Percentiles rank a stretch among this genome's conserved stretches.
These are phyloP conservation scores for Trichoderma sp. DNA, from an alignment of 2,329 filamentous ascomycete genomes.

Conservation along the genomic window DNA sequence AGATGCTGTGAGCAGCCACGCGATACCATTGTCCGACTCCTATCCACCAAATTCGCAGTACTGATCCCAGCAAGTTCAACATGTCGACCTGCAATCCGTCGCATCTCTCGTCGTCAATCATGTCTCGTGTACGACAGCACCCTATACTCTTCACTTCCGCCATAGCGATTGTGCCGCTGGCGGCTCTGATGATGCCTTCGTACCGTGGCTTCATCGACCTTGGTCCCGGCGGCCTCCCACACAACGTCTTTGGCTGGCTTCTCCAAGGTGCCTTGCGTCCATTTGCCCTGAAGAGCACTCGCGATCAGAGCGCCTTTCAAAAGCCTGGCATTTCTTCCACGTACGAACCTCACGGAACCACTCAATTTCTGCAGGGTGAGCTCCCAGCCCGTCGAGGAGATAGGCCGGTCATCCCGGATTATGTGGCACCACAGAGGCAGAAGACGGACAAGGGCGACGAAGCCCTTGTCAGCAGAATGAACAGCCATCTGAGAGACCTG, in stretches of 20 bases:
- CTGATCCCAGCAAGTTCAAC: background rate
- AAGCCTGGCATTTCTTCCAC: conserved; percentile 31
- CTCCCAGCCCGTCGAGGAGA: conserved; percentile 32
- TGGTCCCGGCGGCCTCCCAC: conserved; percentile 48
- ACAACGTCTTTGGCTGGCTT: conserved; percentile 48
- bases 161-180: conserved; percentile 9
- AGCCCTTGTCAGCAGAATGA: conserved; percentile 32
- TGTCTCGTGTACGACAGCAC: background rate
- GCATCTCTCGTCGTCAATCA: background rate
- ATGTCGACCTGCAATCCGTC: conserved; percentile 8
- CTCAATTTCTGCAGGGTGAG: conserved; percentile 31
- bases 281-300: conserved; percentile 41
- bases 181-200: conserved; percentile 35
- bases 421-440: conserved; percentile 46
- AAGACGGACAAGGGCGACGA: conserved; percentile 33
- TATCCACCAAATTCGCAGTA: background rate
- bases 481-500: conserved; percentile 34
- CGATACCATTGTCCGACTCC: background rate
- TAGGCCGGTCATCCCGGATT: conserved; percentile 41
- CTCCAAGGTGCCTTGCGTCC: conserved; percentile 41
- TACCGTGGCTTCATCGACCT: conserved; percentile 48
- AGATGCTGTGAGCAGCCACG: background rate
- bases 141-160: conserved; percentile 18
- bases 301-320: conserved; percentile 37
- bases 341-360: conserved; percentile 36